These are phyloP conservation scores for Sporothrix variecibatus DNA, from an alignment of 2,329 filamentous ascomycete species.

Conservation along the genomic window DNA sequence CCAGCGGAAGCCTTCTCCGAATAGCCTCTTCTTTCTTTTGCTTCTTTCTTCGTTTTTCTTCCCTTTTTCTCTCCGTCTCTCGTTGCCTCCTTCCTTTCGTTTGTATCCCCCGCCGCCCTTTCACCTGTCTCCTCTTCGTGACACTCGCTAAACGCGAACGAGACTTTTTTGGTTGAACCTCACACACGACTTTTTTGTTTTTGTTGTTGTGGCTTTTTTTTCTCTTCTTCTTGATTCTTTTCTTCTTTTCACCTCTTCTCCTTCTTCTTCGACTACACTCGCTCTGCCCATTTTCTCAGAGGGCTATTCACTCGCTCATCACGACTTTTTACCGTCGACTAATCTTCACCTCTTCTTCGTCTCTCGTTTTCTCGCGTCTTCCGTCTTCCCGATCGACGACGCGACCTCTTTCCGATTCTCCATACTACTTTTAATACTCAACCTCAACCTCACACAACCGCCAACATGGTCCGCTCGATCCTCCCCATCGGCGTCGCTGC, in stretches of 20 bases:
- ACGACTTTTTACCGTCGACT: background rate
- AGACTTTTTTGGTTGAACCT: background rate
- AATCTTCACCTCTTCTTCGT: conserved; percentile 9
- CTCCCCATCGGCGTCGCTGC: conserved; percentile 41
- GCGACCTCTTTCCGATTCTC: background rate
- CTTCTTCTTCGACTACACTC: conserved; percentile 8
- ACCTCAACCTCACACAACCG: background rate
- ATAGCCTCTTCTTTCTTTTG: conserved; percentile 8
- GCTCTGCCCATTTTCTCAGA: background rate
- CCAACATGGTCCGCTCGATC: conserved; percentile 37
- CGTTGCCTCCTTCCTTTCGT: conserved; percentile 1
- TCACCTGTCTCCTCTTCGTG: conserved; percentile 15
- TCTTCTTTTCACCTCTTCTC: conserved; percentile 5
- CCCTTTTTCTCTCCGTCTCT: conserved; percentile 13
- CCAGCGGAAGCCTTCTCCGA: conserved; percentile 15
- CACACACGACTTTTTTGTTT: background rate
- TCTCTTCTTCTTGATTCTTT: background rate
- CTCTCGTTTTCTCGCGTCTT: conserved; percentile 5
- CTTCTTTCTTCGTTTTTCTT: background rate
- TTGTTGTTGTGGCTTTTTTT: conserved; percentile 9
- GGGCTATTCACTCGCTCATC: conserved; percentile 16
- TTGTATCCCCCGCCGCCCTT: background rate
- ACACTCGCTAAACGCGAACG: conserved; percentile 22
- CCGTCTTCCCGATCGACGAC: conserved; percentile 1
- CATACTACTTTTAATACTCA: background rate